Conservation (phyloP, 2,329 filamentous ascomycete genomes). For the Remersonia thermophila region DNA sequence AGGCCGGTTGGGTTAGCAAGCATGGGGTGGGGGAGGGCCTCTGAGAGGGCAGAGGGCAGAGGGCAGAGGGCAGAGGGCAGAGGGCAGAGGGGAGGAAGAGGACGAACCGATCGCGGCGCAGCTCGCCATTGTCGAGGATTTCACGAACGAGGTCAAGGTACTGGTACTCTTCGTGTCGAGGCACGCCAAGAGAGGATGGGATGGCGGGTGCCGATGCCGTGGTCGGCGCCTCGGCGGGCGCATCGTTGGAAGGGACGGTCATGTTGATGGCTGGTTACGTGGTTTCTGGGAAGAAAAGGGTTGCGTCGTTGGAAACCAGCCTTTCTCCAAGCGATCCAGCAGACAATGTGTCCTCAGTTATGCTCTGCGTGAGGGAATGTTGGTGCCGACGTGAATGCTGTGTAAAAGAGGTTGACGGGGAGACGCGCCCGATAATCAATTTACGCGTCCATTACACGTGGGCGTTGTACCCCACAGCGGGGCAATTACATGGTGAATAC, state of each 20-base stretch:
- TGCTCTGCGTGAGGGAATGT: too few relatives aligned
- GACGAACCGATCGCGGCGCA: constrained; percentile 68
- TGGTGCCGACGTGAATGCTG: too few relatives aligned
- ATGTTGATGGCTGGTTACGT: too few relatives aligned
- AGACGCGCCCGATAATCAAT: constrained; percentile 2
- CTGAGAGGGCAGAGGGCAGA: too few relatives aligned
- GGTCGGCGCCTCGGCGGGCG: constrained; percentile 2
- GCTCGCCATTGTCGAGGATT: constrained; percentile 73
- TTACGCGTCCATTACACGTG: constrained; percentile 11
- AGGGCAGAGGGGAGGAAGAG: too few relatives aligned
- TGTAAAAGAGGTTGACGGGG: not conserved
- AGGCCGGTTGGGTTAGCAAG: too few relatives aligned
- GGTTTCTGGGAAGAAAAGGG: too few relatives aligned
- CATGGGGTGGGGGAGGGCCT: too few relatives aligned
- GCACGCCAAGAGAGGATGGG: not conserved
- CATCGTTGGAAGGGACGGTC: constrained; percentile 3
- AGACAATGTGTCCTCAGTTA: too few relatives aligned
- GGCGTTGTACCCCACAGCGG: not conserved
- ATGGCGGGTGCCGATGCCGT: constrained; percentile 1
- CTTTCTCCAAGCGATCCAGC: too few relatives aligned
- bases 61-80: too few relatives aligned
- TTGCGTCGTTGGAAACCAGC: too few relatives aligned
- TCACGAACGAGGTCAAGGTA: constrained; percentile 82
- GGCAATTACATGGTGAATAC: not conserved
- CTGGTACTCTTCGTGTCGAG: constrained; percentile 73